Evolutionary conservation across 208 protist species (phyloP).

Genomic region (Phytomonas sp.): DNA sequence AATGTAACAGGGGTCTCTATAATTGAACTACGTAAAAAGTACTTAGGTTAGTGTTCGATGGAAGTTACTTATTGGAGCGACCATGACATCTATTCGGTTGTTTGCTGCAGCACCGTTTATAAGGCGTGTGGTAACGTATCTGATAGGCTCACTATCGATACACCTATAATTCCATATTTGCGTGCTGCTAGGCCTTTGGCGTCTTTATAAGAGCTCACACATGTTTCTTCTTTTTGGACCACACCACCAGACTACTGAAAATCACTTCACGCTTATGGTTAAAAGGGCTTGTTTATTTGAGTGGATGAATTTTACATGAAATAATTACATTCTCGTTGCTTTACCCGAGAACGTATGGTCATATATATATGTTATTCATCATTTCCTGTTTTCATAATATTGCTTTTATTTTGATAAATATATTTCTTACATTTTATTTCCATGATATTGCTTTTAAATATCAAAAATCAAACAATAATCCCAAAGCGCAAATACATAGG

Average conservation of each 20-base stretch:
- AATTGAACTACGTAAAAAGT: not conserved
- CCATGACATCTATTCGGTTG: not conserved
- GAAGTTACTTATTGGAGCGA: not conserved
- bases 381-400: slow-evolving; percentile 1
- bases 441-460: slow-evolving; percentile 2
- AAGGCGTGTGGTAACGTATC: not conserved
- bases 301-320: not conserved
- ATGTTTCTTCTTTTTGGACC: not conserved
- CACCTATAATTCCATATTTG: not conserved
- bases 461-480: not conserved
- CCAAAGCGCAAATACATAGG: not conserved
- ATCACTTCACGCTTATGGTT: not conserved
- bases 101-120: not conserved
- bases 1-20: not conserved
- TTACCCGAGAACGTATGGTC: not conserved
- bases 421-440: slow-evolving; percentile 9
- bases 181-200: not conserved
- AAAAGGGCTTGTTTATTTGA: not conserved
- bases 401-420: slow-evolving; percentile 12
- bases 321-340: not conserved
- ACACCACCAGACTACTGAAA: not conserved
- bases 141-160: not conserved
- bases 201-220: not conserved
- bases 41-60: not conserved
- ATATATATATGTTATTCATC: slow-evolving; percentile 5